Evolutionary conservation across 2,329 filamentous ascomycete genomes (phyloP), one percentile per base, ranked within the genome.

Genomic region (Fonsecaea monophora): DNA sequence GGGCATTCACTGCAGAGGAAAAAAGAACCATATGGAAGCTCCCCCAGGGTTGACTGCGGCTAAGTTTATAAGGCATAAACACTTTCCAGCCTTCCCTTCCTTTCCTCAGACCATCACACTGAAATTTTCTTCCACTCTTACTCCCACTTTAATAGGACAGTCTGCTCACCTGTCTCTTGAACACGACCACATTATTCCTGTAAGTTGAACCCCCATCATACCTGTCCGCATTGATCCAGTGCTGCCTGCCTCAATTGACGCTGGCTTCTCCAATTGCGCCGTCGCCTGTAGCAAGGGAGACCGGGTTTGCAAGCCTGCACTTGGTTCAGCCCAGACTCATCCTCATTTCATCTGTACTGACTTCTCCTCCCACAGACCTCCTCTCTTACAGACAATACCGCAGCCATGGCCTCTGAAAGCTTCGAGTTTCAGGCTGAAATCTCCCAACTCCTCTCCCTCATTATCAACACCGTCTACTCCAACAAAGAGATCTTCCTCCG

Each of bases 361-460:
- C 60, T 58, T 35, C 32, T n/a, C 38, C 15, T 59, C 21, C 40
- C 58, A 15, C 61, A 68, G 70, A 69, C 38, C 62, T 63, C 63
- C 60, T 65, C 54, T 32, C 13, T 63, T 54, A 56, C 55, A 58
- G 66, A 67, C 48, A 62, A 45, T 60, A 74, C 80, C 82, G 78
- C 79, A 83, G 91, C 81, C 81, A 97, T 96, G 92, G 84, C 92
- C 83, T 77, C 80, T 74, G 94, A 98, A 87, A 97, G 94, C 76
- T 99, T 99, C 86, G 94, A 98, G 91, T 99, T 98, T 87, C 95
- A 99, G 91, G 95, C 95, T 91, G 95, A 99, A 92, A 99, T 99
- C 82, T 98, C 94, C 91, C 95, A 99, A 92, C 92, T 99, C 74
- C 91, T 99, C 81, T 93, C 90, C 76, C 92, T 99, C 82, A 99